These are phyloP conservation scores for Candida qinlingensis DNA, from an alignment of 805 yeast species.

Conservation along the genomic window DNA sequence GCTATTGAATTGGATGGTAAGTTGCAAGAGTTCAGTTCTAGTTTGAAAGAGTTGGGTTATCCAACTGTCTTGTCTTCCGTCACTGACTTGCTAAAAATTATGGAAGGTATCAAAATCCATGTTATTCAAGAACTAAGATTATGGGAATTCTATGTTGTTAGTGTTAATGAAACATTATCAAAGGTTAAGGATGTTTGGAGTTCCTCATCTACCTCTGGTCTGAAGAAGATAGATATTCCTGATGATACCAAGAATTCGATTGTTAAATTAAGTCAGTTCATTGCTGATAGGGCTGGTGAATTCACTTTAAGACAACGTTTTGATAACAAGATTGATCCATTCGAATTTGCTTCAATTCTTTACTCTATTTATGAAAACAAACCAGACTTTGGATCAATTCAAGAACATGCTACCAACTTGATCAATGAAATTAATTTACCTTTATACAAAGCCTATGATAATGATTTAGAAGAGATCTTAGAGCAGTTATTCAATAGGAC, in stretches of 20 bases:
- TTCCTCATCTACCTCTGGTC: slow-evolving; percentile 4
- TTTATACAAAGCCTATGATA: slow-evolving; percentile 68
- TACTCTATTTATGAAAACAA: slow-evolving; percentile 27
- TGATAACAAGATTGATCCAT: slow-evolving; percentile 48
- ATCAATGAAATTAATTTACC: slow-evolving; percentile 76
- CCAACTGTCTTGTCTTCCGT: slow-evolving; percentile 49
- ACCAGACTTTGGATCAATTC: slow-evolving; percentile 23
- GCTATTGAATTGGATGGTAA: slow-evolving; percentile 80
- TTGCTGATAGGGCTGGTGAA: slow-evolving; percentile 34
- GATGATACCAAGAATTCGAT: slow-evolving; percentile 34
- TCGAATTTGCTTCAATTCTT: slow-evolving; percentile 49
- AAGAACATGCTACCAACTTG: slow-evolving; percentile 42
- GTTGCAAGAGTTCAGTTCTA: slow-evolving; percentile 59
- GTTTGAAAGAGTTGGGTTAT: slow-evolving; percentile 51
- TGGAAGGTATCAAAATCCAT: slow-evolving; percentile 63
- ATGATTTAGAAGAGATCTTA: slow-evolving; percentile 59
- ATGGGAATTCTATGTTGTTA: slow-evolving; percentile 86
- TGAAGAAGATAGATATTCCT: slow-evolving; percentile 39
- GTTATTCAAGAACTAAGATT: slow-evolving; percentile 63
- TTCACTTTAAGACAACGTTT: slow-evolving; percentile 41
- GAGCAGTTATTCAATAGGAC: slow-evolving; percentile 73
- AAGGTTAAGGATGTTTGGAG: slow-evolving; percentile 36
- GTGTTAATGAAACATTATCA: slow-evolving; percentile 40
- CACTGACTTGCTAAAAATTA: slow-evolving; percentile 52
- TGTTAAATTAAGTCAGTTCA: slow-evolving; percentile 43